These are phyloP conservation scores for Magnaporthiopsis incrustans DNA, from an alignment of 2,329 filamentous ascomycete species.

Conservation along the genomic window DNA sequence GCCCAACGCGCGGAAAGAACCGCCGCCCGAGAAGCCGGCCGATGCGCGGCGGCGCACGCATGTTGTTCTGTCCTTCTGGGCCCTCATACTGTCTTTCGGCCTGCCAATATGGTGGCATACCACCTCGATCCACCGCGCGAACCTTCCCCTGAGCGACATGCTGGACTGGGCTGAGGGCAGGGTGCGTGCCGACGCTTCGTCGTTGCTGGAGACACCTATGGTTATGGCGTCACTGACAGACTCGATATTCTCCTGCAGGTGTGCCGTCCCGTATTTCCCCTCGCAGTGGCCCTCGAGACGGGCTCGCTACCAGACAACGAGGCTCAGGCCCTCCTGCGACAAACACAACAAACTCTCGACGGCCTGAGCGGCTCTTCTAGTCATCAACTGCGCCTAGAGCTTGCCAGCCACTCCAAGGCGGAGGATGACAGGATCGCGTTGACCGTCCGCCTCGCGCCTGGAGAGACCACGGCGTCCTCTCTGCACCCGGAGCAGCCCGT, in stretches of 20 bases:
- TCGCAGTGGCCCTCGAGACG: constrained; percentile 72
- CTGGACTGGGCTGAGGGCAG: constrained; percentile 84
- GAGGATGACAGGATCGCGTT: constrained; percentile 51
- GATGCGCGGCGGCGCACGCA: constrained; percentile 61
- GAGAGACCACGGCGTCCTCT: constrained; percentile 50
- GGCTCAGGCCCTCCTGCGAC: constrained; percentile 63
- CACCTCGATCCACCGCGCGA: constrained; percentile 82
- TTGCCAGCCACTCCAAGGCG: constrained; percentile 27
- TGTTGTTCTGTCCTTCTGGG: constrained; percentile 86
- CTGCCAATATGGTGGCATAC: constrained; percentile 95
- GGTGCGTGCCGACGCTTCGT: constrained; percentile 38
- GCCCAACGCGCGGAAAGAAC: constrained; percentile 31
- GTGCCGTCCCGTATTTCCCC: constrained; percentile 80
- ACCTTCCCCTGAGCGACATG: constrained; percentile 79
- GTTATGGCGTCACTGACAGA: background rate
- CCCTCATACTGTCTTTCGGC: constrained; percentile 72
- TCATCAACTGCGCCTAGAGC: constrained; percentile 69
- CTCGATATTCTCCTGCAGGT: constrained; percentile 43
- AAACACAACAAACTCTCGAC: constrained; percentile 82
- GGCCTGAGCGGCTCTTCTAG: constrained; percentile 79
- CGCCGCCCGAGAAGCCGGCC: constrained; percentile 70
- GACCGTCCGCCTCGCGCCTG: constrained; percentile 61
- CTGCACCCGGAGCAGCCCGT: constrained; percentile 62
- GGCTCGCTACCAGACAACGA: constrained; percentile 58
- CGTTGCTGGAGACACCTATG: background rate